Percentiles rank a stretch among this genome's conserved stretches.
These are phyloP conservation scores for Chaetomium sp. DNA, from an alignment of 2,329 filamentous ascomycete genomes.

Conservation along the genomic window DNA sequence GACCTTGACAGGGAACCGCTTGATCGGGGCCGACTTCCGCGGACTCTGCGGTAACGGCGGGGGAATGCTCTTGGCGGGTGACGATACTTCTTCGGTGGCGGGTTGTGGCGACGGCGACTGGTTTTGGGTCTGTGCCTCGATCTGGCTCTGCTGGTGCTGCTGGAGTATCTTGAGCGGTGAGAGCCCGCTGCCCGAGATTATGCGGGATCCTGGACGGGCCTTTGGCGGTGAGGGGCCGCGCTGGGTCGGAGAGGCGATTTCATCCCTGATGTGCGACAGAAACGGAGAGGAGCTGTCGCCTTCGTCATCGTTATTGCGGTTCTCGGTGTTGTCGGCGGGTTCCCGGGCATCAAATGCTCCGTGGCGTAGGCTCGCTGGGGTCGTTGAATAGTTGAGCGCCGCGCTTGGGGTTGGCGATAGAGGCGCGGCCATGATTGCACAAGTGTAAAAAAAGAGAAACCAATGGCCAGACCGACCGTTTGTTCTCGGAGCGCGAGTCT, in stretches of 20 bases:
- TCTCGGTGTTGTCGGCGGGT: slow-evolving; percentile 31
- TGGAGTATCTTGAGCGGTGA: slow-evolving; percentile 60
- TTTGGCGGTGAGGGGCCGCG: slow-evolving; percentile 49
- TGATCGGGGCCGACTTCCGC: slow-evolving; percentile 53
- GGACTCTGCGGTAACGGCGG: slow-evolving; percentile 47
- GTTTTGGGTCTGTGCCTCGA: slow-evolving; percentile 25
- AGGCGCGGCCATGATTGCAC: slow-evolving; percentile 43
- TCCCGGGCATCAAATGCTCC: slow-evolving; percentile 43
- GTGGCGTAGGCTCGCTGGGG: slow-evolving; percentile 36
- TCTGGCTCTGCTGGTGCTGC: slow-evolving; percentile 30
- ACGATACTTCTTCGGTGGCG: slow-evolving; percentile 32
- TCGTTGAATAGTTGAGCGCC: slow-evolving; percentile 44
- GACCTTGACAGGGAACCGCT: slow-evolving; percentile 64
- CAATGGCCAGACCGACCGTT: slow-evolving; percentile 4
- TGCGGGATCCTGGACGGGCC: slow-evolving; percentile 53
- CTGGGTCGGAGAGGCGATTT: slow-evolving; percentile 48
- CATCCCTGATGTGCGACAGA: slow-evolving; percentile 41
- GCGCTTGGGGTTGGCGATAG: slow-evolving; percentile 45
- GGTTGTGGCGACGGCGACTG: slow-evolving; percentile 33
- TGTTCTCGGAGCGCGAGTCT: slow-evolving; percentile 3
- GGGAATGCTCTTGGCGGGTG: slow-evolving; percentile 38
- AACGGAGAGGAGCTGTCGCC: slow-evolving; percentile 40
- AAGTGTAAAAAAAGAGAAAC: not conserved
- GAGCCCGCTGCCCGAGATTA: slow-evolving; percentile 59
- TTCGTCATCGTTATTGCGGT: slow-evolving; percentile 35